A percentile compares a stretch with the other conserved stretches of the same genome.
Conservation (phyloP, 352 stramenopile species). For the Globisporangium uncinulatum region DNA sequence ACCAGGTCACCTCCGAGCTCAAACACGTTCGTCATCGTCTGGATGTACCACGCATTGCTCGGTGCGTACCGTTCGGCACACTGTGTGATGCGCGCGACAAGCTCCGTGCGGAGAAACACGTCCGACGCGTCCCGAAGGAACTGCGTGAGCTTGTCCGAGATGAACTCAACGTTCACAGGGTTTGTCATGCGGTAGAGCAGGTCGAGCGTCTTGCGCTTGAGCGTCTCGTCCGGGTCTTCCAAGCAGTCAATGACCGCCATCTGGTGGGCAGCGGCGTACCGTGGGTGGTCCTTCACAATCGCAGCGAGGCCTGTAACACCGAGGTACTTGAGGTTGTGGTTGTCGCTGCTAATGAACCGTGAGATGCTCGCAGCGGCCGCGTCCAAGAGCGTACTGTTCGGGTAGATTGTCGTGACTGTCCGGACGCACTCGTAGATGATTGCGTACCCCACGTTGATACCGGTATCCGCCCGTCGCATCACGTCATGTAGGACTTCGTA, state of each 20-base stretch:
- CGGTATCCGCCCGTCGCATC: slow-evolving; percentile 98
- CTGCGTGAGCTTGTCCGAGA: slow-evolving; percentile 97
- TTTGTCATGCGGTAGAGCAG: slow-evolving; percentile 98
- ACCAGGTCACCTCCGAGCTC: slow-evolving; percentile 96
- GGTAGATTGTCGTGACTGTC: slow-evolving; percentile 99
- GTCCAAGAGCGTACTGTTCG: slow-evolving; percentile 97
- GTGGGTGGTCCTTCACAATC: slow-evolving; percentile 96
- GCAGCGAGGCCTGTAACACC: slow-evolving; percentile 97
- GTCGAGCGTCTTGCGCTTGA: slow-evolving; percentile 98
- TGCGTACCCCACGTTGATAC: slow-evolving; percentile 99
- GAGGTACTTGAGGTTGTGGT: slow-evolving; percentile 99
- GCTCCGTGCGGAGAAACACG: slow-evolving; percentile 95
- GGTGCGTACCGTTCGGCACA: slow-evolving; percentile 96
- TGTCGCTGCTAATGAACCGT: slow-evolving; percentile 93
- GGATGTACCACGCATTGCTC: slow-evolving; percentile 98
- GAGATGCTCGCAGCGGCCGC: slow-evolving; percentile 90
- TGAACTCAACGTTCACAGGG: slow-evolving; percentile 99
- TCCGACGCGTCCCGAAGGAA: slow-evolving; percentile 95
- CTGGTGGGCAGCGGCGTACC: slow-evolving; percentile 98
- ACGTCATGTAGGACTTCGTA: slow-evolving; percentile 99
- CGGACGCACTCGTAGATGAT: slow-evolving; percentile 99
- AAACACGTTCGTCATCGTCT: slow-evolving; percentile 97
- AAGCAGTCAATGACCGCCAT: slow-evolving; percentile 99
- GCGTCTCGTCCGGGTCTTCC: slow-evolving; percentile 98
- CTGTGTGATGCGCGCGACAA: slow-evolving; percentile 97